Percentiles rank a stretch among this genome's conserved stretches.
Evolutionary conservation across 306 rosid genomes (phyloP).

Genomic region (Cicer pinnatifidum): DNA sequence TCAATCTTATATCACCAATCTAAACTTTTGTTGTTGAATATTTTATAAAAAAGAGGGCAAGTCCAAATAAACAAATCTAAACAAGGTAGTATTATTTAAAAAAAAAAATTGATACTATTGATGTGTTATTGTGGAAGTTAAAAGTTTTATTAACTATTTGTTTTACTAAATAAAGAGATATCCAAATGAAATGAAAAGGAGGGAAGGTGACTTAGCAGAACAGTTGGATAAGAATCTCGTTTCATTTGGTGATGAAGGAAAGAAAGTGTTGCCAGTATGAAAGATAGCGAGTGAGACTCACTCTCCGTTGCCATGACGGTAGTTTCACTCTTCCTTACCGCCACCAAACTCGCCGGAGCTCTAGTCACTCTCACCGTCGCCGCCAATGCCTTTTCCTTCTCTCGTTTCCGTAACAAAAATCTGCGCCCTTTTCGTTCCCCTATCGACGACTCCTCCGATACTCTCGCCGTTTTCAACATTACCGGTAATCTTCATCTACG

Average conservation of each 20-base stretch:
- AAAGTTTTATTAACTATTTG: too few relatives aligned
- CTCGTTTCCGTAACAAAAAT: conserved; percentile 61
- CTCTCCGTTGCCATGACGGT: conserved; percentile 51
- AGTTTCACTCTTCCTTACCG: conserved; percentile 62
- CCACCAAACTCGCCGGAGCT: conserved; percentile 81
- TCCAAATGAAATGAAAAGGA: neutral
- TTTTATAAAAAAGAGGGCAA: too few relatives aligned
- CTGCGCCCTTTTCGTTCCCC: conserved; percentile 80
- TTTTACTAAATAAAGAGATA: neutral
- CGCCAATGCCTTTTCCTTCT: conserved; percentile 76
- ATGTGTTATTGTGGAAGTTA: too few relatives aligned
- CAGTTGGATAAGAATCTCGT: too few relatives aligned
- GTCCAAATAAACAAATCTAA: too few relatives aligned
- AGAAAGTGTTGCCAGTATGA: neutral
- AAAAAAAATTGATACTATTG: too few relatives aligned
- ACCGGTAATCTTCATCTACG: conserved; percentile 47
- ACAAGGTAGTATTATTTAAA: too few relatives aligned
- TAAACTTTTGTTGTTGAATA: too few relatives aligned
- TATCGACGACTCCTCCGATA: conserved; percentile 67
- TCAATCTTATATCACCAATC: too few relatives aligned
- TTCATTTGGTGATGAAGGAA: too few relatives aligned
- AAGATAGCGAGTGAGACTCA: neutral
- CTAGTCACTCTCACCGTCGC: conserved; percentile 67
- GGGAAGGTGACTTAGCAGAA: neutral
- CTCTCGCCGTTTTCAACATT: conserved; percentile 69